These are phyloP conservation scores for Coemansia linderi DNA, from an alignment of 371 early-diverging fungal genomes.

Conservation along the genomic window DNA sequence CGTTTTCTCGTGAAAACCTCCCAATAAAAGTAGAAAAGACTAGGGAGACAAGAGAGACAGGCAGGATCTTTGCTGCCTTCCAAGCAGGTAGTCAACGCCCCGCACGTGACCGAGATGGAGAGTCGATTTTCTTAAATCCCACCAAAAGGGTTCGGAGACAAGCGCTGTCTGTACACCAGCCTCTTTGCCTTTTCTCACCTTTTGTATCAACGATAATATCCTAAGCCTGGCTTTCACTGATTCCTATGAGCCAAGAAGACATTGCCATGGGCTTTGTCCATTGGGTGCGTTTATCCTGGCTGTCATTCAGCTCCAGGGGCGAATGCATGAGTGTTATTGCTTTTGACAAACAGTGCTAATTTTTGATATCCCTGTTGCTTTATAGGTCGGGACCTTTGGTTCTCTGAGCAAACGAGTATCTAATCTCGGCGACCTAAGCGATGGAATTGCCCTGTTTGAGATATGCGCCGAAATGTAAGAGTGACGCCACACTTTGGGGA, in stretches of 20 bases:
- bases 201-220: background rate
- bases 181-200: background rate
- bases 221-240: background rate
- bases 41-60: too few relatives aligned
- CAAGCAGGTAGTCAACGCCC: too few relatives aligned
- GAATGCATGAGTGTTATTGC: too few relatives aligned
- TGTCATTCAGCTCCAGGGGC: background rate
- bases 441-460: constrained; percentile 80
- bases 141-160: too few relatives aligned
- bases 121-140: too few relatives aligned
- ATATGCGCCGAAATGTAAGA: constrained; percentile 82
- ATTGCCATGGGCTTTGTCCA: constrained; percentile 50
- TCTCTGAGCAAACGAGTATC: constrained; percentile 63
- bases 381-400: constrained; percentile 76
- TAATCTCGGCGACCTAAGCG: constrained; percentile 71
- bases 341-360: too few relatives aligned
- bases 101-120: background rate
- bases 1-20: too few relatives aligned
- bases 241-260: constrained; percentile 43
- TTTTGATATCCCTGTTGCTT: too few relatives aligned
- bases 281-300: constrained; percentile 35
- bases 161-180: too few relatives aligned
- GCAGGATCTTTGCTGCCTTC: too few relatives aligned
- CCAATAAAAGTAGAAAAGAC: background rate
- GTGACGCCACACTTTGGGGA: background rate